These are phyloP conservation scores for Colletotrichum kahawae DNA, from an alignment of 2,329 filamentous ascomycete genomes.

Conservation along the genomic window DNA sequence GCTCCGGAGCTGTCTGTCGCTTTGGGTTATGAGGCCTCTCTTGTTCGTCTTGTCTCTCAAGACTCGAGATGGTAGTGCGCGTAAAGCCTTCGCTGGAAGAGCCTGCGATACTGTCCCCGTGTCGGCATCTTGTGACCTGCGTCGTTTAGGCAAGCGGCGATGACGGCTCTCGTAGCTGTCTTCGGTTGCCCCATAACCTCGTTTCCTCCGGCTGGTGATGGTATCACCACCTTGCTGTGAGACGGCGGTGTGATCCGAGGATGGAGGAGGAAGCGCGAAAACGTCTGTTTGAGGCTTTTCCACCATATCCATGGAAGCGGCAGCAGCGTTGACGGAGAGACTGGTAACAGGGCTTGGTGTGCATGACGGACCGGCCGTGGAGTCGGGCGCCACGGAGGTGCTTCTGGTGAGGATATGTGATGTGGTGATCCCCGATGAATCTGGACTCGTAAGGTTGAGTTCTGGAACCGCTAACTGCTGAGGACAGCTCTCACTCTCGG, in stretches of 20 bases:
- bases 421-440: not conserved
- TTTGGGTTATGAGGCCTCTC: not conserved
- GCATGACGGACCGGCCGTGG: not conserved
- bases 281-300: not conserved
- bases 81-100: not conserved
- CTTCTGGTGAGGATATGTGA: not conserved
- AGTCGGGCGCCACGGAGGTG: not conserved
- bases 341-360: not conserved
- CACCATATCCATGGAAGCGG: not conserved
- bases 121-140: not conserved
- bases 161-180: not conserved
- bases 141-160: not conserved
- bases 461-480: not conserved
- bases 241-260: not conserved
- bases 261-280: not conserved
- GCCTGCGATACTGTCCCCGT: not conserved
- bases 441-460: not conserved
- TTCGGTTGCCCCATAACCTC: not conserved
- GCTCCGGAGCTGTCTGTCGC: not conserved
- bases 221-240: not conserved
- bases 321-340: rapidly evolving
- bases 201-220: not conserved
- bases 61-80: not conserved
- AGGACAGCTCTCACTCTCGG: no score
- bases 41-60: not conserved